Conservation (phyloP, 2,329 filamentous ascomycete genomes). For the Chaetomium olivaceum region DNA sequence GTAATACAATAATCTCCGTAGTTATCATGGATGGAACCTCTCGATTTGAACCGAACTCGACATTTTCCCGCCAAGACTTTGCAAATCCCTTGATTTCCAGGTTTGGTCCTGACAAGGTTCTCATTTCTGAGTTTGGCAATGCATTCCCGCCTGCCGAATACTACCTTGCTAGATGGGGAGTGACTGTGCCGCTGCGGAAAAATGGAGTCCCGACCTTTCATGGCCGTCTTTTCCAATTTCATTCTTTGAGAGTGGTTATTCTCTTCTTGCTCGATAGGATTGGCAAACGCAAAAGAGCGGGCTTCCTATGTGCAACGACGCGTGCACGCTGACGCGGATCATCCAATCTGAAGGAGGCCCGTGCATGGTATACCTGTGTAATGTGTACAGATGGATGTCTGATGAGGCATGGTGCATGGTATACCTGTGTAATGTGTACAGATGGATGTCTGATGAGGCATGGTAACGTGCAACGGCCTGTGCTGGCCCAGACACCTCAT, state of each 20-base stretch:
- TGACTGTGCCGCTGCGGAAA: not conserved
- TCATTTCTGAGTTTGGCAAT: not conserved
- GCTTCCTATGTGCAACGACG: no score
- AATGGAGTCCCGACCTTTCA: not conserved
- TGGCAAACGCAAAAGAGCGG: not conserved
- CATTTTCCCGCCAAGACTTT: not conserved
- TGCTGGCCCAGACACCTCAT: no score
- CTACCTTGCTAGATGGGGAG: not conserved
- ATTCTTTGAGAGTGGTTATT: not conserved
- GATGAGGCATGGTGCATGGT: no score
- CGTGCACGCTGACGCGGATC: no score
- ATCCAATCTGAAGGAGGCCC: no score
- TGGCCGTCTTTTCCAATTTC: not conserved
- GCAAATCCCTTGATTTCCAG: not conserved
- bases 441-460: no score
- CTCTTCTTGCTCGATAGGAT: not conserved
- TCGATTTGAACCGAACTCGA: not conserved
- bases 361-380: no score
- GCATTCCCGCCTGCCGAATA: not conserved
- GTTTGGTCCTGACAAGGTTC: not conserved
- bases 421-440: no score
- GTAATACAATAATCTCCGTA: not conserved
- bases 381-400: no score
- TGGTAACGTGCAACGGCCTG: no score
- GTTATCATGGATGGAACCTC: no score